These are phyloP conservation scores for Fusarium sp. DNA, from an alignment of 2,329 filamentous ascomycete species.

Conservation along the genomic window DNA sequence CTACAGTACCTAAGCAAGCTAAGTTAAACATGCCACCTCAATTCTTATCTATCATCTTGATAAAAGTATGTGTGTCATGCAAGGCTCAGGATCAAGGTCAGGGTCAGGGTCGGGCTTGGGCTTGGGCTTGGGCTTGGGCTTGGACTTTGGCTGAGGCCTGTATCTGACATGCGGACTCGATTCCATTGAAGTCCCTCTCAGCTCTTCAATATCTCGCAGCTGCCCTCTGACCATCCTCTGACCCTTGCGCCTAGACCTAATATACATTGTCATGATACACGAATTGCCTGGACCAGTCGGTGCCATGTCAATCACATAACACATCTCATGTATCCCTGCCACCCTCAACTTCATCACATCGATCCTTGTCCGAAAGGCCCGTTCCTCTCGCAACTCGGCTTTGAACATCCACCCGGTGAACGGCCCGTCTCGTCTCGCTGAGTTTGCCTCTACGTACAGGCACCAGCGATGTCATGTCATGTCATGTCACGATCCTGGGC, in stretches of 20 bases:
- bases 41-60: neutral
- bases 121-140: neutral
- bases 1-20: neutral
- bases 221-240: neutral
- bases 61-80: conserved; percentile 2
- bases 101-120: neutral
- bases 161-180: neutral
- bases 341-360: conserved; percentile 2
- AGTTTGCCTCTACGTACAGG: neutral
- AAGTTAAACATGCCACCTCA: neutral
- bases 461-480: neutral
- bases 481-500: neutral
- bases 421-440: conserved; percentile 15
- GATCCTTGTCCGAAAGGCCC: conserved; percentile 9
- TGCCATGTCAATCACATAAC: conserved; percentile 14
- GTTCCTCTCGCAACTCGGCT: conserved; percentile 13
- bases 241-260: neutral
- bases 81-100: conserved; percentile 11
- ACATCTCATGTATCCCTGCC: conserved; percentile 13
- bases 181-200: neutral
- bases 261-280: conserved; percentile 4
- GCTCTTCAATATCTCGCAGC: neutral
- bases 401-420: conserved; percentile 16
- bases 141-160: neutral
- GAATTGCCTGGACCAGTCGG: conserved; percentile 10